Base-by-base conservation (phyloP, 108 stramenopile genomes). In the Skeletonema tropicum region DNA sequence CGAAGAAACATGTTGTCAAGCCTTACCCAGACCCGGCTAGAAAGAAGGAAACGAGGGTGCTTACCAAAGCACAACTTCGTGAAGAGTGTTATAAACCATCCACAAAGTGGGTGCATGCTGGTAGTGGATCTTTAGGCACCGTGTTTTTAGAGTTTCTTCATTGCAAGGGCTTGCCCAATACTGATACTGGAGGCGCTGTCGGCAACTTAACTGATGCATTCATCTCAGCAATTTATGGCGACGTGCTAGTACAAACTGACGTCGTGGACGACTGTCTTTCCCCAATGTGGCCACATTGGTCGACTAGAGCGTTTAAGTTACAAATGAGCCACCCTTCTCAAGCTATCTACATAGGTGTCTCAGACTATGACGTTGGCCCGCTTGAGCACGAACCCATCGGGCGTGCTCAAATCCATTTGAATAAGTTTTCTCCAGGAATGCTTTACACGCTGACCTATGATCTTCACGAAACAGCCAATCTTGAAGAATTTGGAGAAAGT, bases 271-370 rank as follows among this genome's bases (percentile, higher is more conserved):
- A 93, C 64, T 81, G 76, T 38, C 38, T 89, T 0, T 82, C 83
- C 31, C 92, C 92, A 0, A 83, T 84, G 36, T 93, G 88, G 89
- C 48, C 89, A 49, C 89, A 88, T 23, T 93, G 92, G 92, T 85
- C 88, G 5, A 80, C 86, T 38, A 68, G 92, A 21, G 89, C 92
- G 0, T 93, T 88, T 61, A 67, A 74, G 17, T 88, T 93, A 21
- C 73, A 77, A 13, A 88, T 87, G 66, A 80, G 77, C 21, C 88
- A 90, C 57, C 89, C 92, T 13, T 76, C 85, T 33, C 77, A 38
- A 1, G 73, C 76, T 36, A 46, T 90, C 19, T 88, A 87, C 42
- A 17, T 93, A 2, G 88, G 78, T 25, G 89, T 90, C 5, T 77
- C 87, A 57, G 89, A 89, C 60, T 89, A 83, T 49, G 87, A 93